Evolutionary conservation across 2,329 filamentous ascomycete genomes (phyloP).

Genomic region (Penicillium sp.): DNA sequence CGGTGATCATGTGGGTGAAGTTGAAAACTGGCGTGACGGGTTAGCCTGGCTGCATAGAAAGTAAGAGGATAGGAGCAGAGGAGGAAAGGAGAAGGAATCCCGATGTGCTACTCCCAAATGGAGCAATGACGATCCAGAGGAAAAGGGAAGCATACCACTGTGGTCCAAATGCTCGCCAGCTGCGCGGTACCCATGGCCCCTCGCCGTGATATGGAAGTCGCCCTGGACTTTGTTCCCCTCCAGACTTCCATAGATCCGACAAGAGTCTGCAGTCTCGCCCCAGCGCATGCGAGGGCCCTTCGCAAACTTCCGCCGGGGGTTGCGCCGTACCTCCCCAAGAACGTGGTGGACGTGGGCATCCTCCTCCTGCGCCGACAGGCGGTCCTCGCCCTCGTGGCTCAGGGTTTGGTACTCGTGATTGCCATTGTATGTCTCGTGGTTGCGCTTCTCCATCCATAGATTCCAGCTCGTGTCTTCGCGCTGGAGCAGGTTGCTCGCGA

Average conservation of each 20-base stretch:
- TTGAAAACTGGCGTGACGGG: slow-evolving; percentile 67
- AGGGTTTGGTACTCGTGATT: slow-evolving; percentile 56
- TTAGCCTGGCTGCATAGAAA: too few species aligned
- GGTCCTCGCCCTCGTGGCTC: slow-evolving; percentile 61
- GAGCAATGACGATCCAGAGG: slow-evolving; percentile 1
- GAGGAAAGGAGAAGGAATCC: too few species aligned
- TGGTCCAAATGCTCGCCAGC: slow-evolving; percentile 79
- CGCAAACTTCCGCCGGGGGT: slow-evolving; percentile 61
- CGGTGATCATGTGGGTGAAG: slow-evolving; percentile 94
- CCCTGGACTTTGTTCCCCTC: slow-evolving; percentile 96
- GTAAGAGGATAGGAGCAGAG: slow-evolving; percentile 1
- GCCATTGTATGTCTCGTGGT: slow-evolving; percentile 55
- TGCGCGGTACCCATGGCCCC: slow-evolving; percentile 91
- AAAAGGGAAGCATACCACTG: slow-evolving; percentile 54
- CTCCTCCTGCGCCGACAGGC: slow-evolving; percentile 50
- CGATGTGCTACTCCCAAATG: too few species aligned
- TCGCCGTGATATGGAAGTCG: slow-evolving; percentile 94
- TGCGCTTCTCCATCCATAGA: slow-evolving; percentile 73
- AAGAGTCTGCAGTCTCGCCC: slow-evolving; percentile 64
- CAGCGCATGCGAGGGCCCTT: slow-evolving; percentile 69
- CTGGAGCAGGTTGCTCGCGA: slow-evolving; percentile 70
- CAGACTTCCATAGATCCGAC: slow-evolving; percentile 83
- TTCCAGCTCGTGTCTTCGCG: slow-evolving; percentile 76
- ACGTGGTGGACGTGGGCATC: slow-evolving; percentile 93
- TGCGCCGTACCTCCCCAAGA: slow-evolving; percentile 67